Evolutionary conservation across 257 asterid species (phyloP).

Genomic region (Solanum etuberosum): DNA sequence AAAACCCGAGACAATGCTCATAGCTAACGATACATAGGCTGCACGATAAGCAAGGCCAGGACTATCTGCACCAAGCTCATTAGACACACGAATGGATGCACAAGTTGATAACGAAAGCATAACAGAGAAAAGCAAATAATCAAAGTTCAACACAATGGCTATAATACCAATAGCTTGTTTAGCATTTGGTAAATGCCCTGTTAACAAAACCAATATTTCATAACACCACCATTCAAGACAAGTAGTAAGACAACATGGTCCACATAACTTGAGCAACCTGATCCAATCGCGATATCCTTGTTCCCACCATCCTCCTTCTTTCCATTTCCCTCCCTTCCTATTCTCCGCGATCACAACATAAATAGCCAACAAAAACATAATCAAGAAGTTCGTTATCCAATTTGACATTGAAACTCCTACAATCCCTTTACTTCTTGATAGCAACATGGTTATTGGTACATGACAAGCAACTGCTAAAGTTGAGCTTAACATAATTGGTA

Average conservation of each 20-base stretch:
- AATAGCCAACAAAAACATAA: slow-evolving; percentile 23
- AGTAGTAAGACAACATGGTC: slow-evolving; percentile 74
- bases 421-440: slow-evolving; percentile 43
- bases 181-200: slow-evolving; percentile 57
- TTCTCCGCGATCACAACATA: slow-evolving; percentile 36
- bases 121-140: slow-evolving; percentile 56
- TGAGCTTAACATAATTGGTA: slow-evolving; percentile 73
- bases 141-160: slow-evolving; percentile 72
- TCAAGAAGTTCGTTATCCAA: slow-evolving; percentile 53
- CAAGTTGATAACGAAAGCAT: slow-evolving; percentile 69
- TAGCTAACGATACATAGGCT: slow-evolving; percentile 23
- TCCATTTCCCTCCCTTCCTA: slow-evolving; percentile 33
- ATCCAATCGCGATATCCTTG: slow-evolving; percentile 43
- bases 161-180: slow-evolving; percentile 45
- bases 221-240: slow-evolving; percentile 98
- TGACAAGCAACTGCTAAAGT: slow-evolving; percentile 47
- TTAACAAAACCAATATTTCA: slow-evolving; percentile 56
- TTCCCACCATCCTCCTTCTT: slow-evolving; percentile 72
- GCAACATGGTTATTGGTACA: slow-evolving; percentile 42
- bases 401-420: slow-evolving; percentile 70
- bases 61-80: slow-evolving; percentile 67
- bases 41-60: slow-evolving; percentile 32
- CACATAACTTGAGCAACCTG: slow-evolving; percentile 34
- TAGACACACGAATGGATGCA: slow-evolving; percentile 70
- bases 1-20: slow-evolving; percentile 28